These are phyloP conservation scores for Rosa lucieae DNA, from an alignment of 306 rosid genomes.

Conservation along the genomic window DNA sequence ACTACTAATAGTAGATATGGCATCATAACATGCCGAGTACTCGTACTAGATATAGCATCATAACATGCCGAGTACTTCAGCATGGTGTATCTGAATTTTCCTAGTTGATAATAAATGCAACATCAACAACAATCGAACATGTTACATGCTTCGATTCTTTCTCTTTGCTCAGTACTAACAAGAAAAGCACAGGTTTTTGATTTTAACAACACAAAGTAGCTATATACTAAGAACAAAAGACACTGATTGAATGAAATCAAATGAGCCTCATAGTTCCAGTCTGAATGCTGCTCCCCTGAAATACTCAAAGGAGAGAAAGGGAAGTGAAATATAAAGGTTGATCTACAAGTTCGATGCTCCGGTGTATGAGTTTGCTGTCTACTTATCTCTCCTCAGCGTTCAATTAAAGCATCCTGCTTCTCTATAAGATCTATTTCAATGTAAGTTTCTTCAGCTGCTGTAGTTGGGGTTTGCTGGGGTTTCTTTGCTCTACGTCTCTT, in stretches of 20 bases:
- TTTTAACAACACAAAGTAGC: too few relatives aligned
- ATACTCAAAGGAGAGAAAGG: too few relatives aligned
- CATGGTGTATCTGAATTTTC: not conserved
- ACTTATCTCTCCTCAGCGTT: conserved; percentile 6
- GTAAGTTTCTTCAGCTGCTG: conserved; percentile 15
- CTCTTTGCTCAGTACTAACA: not conserved
- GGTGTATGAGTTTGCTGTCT: not conserved
- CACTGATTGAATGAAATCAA: too few relatives aligned
- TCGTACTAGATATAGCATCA: not conserved
- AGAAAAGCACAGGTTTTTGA: not conserved
- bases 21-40: not conserved
- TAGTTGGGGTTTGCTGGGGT: not conserved
- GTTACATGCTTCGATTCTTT: not conserved
- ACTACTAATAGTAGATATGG: not conserved
- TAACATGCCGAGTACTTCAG: not conserved
- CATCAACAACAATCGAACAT: not conserved
- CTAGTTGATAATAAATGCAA: not conserved
- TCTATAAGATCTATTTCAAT: not conserved
- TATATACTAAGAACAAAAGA: too few relatives aligned
- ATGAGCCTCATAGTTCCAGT: too few relatives aligned
- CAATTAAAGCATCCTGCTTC: conserved; percentile 3
- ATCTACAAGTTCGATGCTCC: not conserved
- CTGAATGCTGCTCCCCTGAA: too few relatives aligned
- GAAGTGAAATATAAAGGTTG: not conserved
- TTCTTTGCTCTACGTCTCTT: not conserved